Evolutionary conservation across 2,329 filamentous ascomycete genomes (phyloP), one percentile per base, ranked within the genome.

Genomic region (Alternaria alternata): DNA sequence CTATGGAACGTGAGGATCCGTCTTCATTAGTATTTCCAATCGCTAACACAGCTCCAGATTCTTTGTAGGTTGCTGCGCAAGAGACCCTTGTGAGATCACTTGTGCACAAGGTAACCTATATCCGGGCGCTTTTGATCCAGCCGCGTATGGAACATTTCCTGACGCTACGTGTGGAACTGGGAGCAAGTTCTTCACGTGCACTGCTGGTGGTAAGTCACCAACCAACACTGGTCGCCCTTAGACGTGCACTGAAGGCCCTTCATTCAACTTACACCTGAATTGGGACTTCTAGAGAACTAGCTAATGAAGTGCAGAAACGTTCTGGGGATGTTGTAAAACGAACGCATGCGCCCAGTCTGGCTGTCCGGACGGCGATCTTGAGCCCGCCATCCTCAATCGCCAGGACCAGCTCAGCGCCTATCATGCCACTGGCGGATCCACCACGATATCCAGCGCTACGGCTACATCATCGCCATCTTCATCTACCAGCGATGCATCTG

Each of bases 11-110:
- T 63, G 38, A 58, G 62, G 57, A 4, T 5, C 16, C 14, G 28
- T 26, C 8, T 12, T 22, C 20, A 12, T 11, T 11, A 2, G n/a
- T 30, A 9, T 12, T 28, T 22, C 20, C 34, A 24, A 20, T 11
- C 12, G 9, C 60, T 63, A 36, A 59, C n/a, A 3, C n/a, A 11
- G 9, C 22, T 1, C 20, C 7, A 67, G 62, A 28, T 66, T 62
- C 30, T 81, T 80, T 56, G 67, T 79, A 7, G 78, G 78, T 4
- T 80, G 79, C 63, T 81, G 79, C 58, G 67, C 60, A 14, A 57
- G 61, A 20, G 67, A 79, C 41, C 73, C 77, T n/a, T 81, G 78
- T 56, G 54, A 62, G 1, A 70, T 73, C 9, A 75, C 73, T 11
- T 80, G 79, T 46, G 70, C 76, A 6, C 57, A 69, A 44, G 70